Conservation (phyloP, 2,329 filamentous ascomycete species). For the Neurospora sp. region DNA sequence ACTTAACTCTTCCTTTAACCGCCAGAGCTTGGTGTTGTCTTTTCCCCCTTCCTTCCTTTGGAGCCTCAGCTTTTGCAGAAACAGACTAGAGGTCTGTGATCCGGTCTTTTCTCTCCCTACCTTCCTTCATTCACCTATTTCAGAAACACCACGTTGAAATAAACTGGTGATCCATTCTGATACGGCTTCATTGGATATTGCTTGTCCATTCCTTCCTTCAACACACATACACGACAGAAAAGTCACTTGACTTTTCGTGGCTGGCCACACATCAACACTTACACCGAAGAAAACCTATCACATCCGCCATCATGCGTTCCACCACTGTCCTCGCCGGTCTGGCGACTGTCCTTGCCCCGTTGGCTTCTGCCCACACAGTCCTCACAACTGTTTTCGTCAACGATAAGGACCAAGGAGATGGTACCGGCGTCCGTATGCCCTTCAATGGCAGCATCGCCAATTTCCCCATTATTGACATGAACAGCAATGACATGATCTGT, state of each 20-base stretch:
- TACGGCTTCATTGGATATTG: background rate
- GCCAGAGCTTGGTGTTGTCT: background rate
- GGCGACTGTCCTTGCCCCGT: slow-evolving; percentile 24
- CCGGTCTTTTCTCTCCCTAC: background rate
- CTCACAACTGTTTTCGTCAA: slow-evolving; percentile 56
- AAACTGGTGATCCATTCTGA: background rate
- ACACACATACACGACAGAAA: background rate
- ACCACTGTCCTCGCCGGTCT: slow-evolving; percentile 22
- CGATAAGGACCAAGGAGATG: slow-evolving; percentile 56
- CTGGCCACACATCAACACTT: background rate
- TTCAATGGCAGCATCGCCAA: slow-evolving; percentile 40
- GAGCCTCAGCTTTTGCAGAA: background rate
- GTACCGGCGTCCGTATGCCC: slow-evolving; percentile 61
- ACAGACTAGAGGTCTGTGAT: background rate
- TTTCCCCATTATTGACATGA: slow-evolving; percentile 46
- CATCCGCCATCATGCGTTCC: slow-evolving; percentile 26
- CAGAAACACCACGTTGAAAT: background rate
- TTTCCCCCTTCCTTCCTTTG: background rate
- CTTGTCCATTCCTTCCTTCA: background rate
- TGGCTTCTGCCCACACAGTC: slow-evolving; percentile 46
- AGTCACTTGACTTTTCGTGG: background rate
- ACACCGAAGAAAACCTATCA: slow-evolving; percentile 4
- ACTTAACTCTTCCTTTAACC: background rate
- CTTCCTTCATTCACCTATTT: background rate
- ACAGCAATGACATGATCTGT: slow-evolving; percentile 58